Evolutionary conservation across 768 basidiomycete species (phyloP).

Genomic region (Pseudohyphozyma bogoriensis): DNA sequence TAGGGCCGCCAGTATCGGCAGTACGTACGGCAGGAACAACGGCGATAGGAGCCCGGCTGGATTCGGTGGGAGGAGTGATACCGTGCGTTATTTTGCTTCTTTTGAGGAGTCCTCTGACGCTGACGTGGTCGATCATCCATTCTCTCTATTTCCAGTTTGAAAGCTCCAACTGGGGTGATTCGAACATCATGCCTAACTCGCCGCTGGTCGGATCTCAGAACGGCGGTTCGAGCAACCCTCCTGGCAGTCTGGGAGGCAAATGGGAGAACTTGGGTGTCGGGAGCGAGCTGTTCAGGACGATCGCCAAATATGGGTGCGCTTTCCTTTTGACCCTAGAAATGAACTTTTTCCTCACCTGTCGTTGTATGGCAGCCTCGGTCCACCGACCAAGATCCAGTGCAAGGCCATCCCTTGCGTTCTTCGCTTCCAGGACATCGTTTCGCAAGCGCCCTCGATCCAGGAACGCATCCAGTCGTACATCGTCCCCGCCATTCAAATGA

Average conservation of each 20-base stretch:
- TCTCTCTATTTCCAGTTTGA: too few relatives aligned
- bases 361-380: constrained; percentile 51
- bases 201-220: not conserved
- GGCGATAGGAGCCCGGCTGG: not conserved
- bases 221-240: constrained; percentile 22
- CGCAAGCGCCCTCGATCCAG: constrained; percentile 96
- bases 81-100: not conserved
- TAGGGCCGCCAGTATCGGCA: not conserved
- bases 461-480: constrained; percentile 97
- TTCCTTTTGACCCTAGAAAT: not conserved
- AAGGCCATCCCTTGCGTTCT: constrained; percentile 90
- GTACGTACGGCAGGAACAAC: too few relatives aligned
- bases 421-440: constrained; percentile 84
- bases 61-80: not conserved
- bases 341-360: too few relatives aligned
- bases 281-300: constrained; percentile 74
- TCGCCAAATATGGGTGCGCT: constrained; percentile 65
- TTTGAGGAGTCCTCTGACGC: not conserved
- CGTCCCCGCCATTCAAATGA: constrained; percentile 77
- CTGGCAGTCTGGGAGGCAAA: constrained; percentile 73
- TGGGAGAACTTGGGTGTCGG: constrained; percentile 88
- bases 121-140: too few relatives aligned
- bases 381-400: constrained; percentile 98
- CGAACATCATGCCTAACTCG: not conserved
- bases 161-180: not conserved